Base-by-base conservation (phyloP, 1,139 yeast species). In the Hyphopichia burtonii region DNA sequence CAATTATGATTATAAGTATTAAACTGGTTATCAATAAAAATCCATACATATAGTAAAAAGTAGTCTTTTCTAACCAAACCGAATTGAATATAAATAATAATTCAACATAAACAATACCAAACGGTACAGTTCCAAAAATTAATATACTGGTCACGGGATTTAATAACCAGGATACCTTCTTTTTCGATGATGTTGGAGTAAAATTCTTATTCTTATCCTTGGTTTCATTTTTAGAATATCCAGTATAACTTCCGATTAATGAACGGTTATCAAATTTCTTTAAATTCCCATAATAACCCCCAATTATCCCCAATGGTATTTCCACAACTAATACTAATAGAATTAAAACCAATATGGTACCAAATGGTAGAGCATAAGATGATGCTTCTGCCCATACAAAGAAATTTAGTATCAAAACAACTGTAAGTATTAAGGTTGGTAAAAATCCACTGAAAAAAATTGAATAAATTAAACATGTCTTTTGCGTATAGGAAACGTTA, bases 11-110 rank as follows among this genome's bases (percentile, higher is more conserved):
- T 34, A 80, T 63, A 32, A 86, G 67, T 41, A 87, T 69, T 7
- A 81, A 46, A 28, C 83, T 73, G 2, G 90, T 84, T 22, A 82
- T 65, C 20, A 85, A 71, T 33, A 89, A 66, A 56, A 86, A 88
- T 4, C 96, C 94, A 61, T 86, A 88, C 78, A 83, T 78, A 65
- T 82, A 85, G 62, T 85, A 84, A 57, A 83, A 86, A 1, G 93
- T 80, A 1, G 91, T 80, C 60, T 85, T 85, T 53, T 86, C 90
- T 44, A 84, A 68, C 93, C 96, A 87, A 14, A 87, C 71, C 1
- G 93, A 80, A 58, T 86, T 82, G 66, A 85, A 83, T 31, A 88
- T 78, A 59, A 82, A 86, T 45, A 83, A 68, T 46, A 89, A 67
- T 58, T 89, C 96, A 41, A 86, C 90, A 54, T 84, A 84, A 14